Base-by-base conservation (phyloP, 352 stramenopile species). In the Phytophthora chlamydospora region DNA sequence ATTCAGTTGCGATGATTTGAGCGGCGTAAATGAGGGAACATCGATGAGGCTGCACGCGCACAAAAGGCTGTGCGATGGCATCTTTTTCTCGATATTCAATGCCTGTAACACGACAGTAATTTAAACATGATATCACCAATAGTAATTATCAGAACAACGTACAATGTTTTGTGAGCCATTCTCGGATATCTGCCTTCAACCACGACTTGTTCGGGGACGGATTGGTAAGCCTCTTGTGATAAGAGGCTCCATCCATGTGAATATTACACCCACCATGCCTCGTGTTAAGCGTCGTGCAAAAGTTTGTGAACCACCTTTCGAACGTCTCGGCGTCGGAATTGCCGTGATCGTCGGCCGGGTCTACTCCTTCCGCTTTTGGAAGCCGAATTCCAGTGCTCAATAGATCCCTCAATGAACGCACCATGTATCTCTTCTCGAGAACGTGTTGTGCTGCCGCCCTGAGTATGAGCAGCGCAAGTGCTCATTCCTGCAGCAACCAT, bases 331-430 rank as follows among this genome's bases (percentile, higher is more conserved):
- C 8, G 27, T 50, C 32, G 16, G 50, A 50, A 10, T 50, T 50
- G 7, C 51, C 40, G 14, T 50, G 51, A 27, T 44, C 50, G 19
- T 50, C 51, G 2, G 21, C 11, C 3, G 13, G 29, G 14, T 57
- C 35, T 0, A 9, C 3, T 8, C 14, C 21, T 45, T 40, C 2
- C 9, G 13, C 24, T 52, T 40, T 52, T 52, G 5, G 42, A 14
- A 0, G 52, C 42, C 6, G 52, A 52, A n/a, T 61, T 52, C 42
- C 40, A 52, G 38, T 61, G 41, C 19, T 43, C 42, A 5, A 52
- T 36, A 1, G 33, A 52, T 9, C 13, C 14, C 19, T 61, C 19
- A 13, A 61, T 11, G 19, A 51, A 52, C 1, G 11, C 6, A 6
- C 48, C 34, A 11, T 45, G 48, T 33, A 56, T 46, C 7, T 46